Evolutionary conservation across 176 grass and related monocot genomes (phyloP).

Genomic region (Bolboschoenus planiculmis): DNA sequence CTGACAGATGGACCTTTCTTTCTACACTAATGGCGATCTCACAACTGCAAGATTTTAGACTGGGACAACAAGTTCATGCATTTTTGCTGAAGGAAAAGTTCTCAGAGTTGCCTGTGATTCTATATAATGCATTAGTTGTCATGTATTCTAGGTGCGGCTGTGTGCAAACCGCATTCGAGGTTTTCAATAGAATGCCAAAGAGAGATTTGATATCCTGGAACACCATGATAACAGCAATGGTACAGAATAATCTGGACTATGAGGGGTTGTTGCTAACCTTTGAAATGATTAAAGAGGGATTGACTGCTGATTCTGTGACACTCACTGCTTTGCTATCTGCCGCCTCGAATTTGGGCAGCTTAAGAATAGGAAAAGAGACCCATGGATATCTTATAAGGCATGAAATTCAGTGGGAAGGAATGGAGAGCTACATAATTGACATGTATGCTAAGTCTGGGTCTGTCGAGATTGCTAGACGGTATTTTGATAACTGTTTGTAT

Average conservation of each 20-base stretch:
- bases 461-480: constrained; percentile 49
- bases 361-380: constrained; percentile 67
- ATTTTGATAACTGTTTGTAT: constrained; percentile 44
- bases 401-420: constrained; percentile 52
- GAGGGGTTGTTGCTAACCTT: constrained; percentile 61
- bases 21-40: constrained; percentile 60
- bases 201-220: constrained; percentile 95
- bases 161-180: constrained; percentile 53
- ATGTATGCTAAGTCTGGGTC: constrained; percentile 86
- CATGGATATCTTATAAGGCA: constrained; percentile 73
- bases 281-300: constrained; percentile 79
- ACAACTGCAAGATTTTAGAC: constrained; percentile 53
- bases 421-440: constrained; percentile 94
- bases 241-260: constrained; percentile 81
- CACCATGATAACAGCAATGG: constrained; percentile 80
- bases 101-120: constrained; percentile 42
- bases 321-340: constrained; percentile 65
- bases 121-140: constrained; percentile 68
- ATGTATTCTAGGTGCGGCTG: constrained; percentile 74
- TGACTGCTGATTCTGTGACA: constrained; percentile 59
- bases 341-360: constrained; percentile 63
- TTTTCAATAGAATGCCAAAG: constrained; percentile 57
- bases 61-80: constrained; percentile 72
- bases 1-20: constrained; percentile 73
- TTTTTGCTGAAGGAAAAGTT: constrained; percentile 56